Conservation (phyloP, 2,329 filamentous ascomycete genomes). For the Penicillium sp. region DNA sequence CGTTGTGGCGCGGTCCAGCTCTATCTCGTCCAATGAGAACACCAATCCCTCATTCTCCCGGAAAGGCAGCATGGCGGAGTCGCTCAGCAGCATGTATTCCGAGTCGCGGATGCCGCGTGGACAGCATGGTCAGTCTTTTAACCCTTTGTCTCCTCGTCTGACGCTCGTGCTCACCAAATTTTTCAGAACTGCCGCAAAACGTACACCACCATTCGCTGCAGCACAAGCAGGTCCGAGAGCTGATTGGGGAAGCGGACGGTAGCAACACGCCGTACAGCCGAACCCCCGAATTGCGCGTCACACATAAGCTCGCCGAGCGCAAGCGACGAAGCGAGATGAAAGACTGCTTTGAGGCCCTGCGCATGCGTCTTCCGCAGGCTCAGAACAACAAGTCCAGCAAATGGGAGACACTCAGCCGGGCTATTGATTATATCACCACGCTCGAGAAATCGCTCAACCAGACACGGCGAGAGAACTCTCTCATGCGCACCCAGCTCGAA, state of each 20-base stretch:
- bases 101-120: slow-evolving; percentile 45
- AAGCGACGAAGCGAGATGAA: slow-evolving; percentile 53
- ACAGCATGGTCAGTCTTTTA: slow-evolving; percentile 43
- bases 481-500: slow-evolving; percentile 36
- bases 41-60: slow-evolving; percentile 39
- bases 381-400: slow-evolving; percentile 52
- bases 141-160: neutral
- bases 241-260: slow-evolving; percentile 46
- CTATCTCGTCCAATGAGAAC: slow-evolving; percentile 34
- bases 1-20: slow-evolving; percentile 39
- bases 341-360: slow-evolving; percentile 47
- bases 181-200: slow-evolving; percentile 44
- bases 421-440: slow-evolving; percentile 47
- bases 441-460: slow-evolving; percentile 42
- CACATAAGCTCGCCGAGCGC: slow-evolving; percentile 49
- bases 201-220: slow-evolving; percentile 47
- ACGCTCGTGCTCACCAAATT: slow-evolving; percentile 5
- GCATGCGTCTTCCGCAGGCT: slow-evolving; percentile 42
- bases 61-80: slow-evolving; percentile 46
- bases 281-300: slow-evolving; percentile 48
- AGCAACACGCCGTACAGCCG: slow-evolving; percentile 47
- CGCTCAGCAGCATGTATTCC: slow-evolving; percentile 47
- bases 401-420: slow-evolving; percentile 49
- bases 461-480: slow-evolving; percentile 37
- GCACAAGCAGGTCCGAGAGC: slow-evolving; percentile 46